A percentile compares a stretch with the other conserved stretches of the same genome.
Evolutionary conservation across 192 early-diverging fungal genomes (phyloP).

Genomic region (Entomortierella beljakovae): DNA sequence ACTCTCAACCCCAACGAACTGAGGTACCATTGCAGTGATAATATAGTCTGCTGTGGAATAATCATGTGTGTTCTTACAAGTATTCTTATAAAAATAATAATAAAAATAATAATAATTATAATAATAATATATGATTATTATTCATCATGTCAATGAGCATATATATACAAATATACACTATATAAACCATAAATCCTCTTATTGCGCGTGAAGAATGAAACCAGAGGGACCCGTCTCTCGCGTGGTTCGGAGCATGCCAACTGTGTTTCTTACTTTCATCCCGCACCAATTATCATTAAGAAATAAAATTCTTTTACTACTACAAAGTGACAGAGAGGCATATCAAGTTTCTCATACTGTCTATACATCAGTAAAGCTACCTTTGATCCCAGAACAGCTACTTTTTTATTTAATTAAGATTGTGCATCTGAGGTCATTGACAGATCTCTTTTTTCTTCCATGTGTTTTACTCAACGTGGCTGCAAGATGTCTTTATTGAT

Average conservation of each 20-base stretch:
- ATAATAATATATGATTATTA: background rate
- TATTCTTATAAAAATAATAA: background rate
- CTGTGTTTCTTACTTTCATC: background rate
- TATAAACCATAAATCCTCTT: background rate
- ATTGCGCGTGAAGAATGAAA: background rate
- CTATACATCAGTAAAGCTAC: background rate
- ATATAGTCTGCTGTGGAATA: background rate
- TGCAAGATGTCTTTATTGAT: no score
- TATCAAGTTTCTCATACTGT: background rate
- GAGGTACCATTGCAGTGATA: background rate
- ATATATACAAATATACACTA: background rate
- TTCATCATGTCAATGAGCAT: background rate
- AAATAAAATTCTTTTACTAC: background rate
- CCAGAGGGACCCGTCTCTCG: slow-evolving; percentile 2
- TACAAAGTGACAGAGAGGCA: background rate
- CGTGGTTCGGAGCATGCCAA: background rate
- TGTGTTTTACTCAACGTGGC: no score
- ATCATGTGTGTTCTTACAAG: background rate
- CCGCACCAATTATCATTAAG: background rate
- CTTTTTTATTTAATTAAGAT: no score
- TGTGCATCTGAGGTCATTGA: no score
- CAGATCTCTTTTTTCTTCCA: no score
- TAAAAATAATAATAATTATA: background rate
- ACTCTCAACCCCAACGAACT: no score
- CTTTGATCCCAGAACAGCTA: background rate